These are phyloP conservation scores for Nemophila menziesii DNA, from an alignment of 257 asterid genomes.

Conservation along the genomic window DNA sequence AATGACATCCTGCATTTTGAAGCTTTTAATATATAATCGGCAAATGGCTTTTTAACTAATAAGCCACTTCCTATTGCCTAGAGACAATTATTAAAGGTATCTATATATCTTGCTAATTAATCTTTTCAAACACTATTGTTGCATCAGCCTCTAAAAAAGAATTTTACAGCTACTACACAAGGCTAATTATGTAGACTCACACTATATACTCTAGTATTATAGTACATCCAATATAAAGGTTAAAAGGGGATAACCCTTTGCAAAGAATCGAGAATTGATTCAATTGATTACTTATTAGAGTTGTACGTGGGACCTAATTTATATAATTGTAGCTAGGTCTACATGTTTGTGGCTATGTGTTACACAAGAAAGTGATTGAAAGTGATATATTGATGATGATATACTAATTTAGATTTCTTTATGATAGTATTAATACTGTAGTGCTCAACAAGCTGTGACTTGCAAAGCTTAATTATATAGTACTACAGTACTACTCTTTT, in stretches of 20 bases:
- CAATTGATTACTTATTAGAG: too few species aligned
- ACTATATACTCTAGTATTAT: too few species aligned
- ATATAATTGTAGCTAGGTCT: conserved; percentile 28
- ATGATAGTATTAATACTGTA: conserved; percentile 18
- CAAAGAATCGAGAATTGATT: conserved; percentile 15
- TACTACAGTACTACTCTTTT: too few species aligned
- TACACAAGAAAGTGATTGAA: conserved; percentile 31
- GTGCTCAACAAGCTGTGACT: conserved; percentile 66
- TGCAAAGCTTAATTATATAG: too few species aligned
- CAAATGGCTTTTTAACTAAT: too few species aligned
- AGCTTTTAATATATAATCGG: too few species aligned
- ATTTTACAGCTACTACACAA: neutral
- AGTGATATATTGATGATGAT: conserved; percentile 14
- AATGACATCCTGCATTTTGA: too few species aligned
- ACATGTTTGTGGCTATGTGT: conserved; percentile 35
- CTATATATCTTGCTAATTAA: too few species aligned
- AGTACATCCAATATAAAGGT: neutral
- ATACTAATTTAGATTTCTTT: conserved; percentile 20
- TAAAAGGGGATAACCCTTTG: too few species aligned
- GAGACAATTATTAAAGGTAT: too few species aligned
- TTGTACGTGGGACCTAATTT: conserved; percentile 25
- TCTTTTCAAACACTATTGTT: neutral
- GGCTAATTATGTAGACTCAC: too few species aligned
- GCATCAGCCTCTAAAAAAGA: neutral
- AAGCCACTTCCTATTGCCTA: too few species aligned